Evolutionary conservation across 2,329 filamentous ascomycete species (phyloP).

Genomic region (Colletotrichum tofieldiae): DNA sequence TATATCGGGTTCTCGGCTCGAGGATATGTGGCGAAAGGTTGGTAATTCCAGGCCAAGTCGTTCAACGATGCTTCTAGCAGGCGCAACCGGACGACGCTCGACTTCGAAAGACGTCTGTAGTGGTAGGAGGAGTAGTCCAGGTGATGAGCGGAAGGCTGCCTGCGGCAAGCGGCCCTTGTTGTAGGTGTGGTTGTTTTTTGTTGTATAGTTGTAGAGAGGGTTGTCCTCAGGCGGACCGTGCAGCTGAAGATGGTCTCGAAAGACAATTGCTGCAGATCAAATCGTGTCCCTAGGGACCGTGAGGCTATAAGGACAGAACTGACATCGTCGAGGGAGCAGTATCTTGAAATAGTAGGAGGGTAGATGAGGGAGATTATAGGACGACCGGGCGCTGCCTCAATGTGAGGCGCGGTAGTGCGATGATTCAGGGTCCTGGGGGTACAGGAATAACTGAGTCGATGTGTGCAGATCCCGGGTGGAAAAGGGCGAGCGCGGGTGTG

Average conservation of each 20-base stretch:
- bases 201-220: constrained; percentile 25
- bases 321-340: constrained; percentile 48
- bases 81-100: constrained; percentile 34
- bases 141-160: constrained; percentile 1
- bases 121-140: neutral
- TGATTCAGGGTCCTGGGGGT: constrained; percentile 43
- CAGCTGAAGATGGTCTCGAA: constrained; percentile 33
- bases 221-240: constrained; percentile 38
- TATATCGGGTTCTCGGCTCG: constrained; percentile 33
- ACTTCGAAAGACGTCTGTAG: constrained; percentile 21
- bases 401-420: constrained; percentile 33
- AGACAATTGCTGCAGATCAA: constrained; percentile 37
- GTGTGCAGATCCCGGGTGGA: constrained; percentile 33
- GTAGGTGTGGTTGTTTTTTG: constrained; percentile 4
- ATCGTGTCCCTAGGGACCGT: constrained; percentile 64
- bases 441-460: constrained; percentile 38
- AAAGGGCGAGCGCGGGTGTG: constrained; percentile 27
- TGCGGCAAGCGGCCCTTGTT: constrained; percentile 20
- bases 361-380: constrained; percentile 44
- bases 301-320: constrained; percentile 53
- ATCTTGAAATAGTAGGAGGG: constrained; percentile 22
- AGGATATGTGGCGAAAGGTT: constrained; percentile 28
- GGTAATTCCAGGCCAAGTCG: constrained; percentile 36
- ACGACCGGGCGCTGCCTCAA: constrained; percentile 38
- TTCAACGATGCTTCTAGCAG: constrained; percentile 42